Base-by-base conservation (phyloP, 1,284 basidiomycete genomes). In the Irpex sp. region DNA sequence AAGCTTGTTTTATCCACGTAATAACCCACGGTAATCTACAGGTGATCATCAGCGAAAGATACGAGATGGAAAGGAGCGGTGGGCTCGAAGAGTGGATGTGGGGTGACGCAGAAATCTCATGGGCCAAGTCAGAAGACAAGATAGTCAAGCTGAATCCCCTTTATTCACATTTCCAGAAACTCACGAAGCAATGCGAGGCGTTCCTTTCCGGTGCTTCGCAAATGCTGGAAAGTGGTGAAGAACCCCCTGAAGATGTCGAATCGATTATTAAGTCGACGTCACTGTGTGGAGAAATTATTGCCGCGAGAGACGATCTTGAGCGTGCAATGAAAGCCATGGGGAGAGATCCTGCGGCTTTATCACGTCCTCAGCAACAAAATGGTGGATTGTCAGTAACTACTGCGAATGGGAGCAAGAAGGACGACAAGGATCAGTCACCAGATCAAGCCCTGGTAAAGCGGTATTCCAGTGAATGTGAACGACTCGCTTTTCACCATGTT, bases 231-330 rank as follows among this genome's bases (percentile, higher is more conserved):
- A 60, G 56, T n/a, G 66, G 63, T 14, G 63, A 63, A 5, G 73
- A 66, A n/a, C 71, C 69, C 1, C 78, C 73, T 8, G 74, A 75
- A 3, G 80, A 77, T 18, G 67, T 71, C 33, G 80, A 82, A 52
- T 78, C 75, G 39, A 75, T 75, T 3, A 74, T 84, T 51, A 76
- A 78, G 63, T 80, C 76, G 10, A 76, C 74, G 23, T 81, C 80
- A 9, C 70, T 81, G 2, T 83, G 80, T 64, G 80, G 78, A 5
- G 82, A 82, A 66, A 81, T 82, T 66, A 80, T 81, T 62, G 78
- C 78, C 18, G 74, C 78, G 5, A 72, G 75, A 56, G 80, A 79
- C 57, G 78, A 80, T 64, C 78, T 83, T 60, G 77, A 81, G 63
- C 75, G 80, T 19, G 78, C 78, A 2, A 78, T 83, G 71, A 63